phyloP scores from a whole-genome alignment of 768 basidiomycete species.

The Neoboletus subvelutipes region DNA sequence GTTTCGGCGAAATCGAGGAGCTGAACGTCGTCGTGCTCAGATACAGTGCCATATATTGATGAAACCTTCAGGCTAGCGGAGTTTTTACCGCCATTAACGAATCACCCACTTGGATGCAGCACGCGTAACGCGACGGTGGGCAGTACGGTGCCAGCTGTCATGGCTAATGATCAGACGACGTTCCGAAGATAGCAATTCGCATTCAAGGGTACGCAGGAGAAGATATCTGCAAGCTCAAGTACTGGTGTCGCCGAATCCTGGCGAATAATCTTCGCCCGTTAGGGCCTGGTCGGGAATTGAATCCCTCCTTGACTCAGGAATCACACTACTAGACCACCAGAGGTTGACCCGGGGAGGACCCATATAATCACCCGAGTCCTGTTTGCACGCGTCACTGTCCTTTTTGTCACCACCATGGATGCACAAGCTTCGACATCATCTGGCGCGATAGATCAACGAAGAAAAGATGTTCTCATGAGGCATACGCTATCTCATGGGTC shows the following conservation, averaged over 20 bases:
- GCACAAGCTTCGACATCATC: conserved; percentile 50
- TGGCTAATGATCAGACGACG: no score
- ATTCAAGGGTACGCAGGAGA: no score
- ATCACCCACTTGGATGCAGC: no score
- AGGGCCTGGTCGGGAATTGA: conserved; percentile 58
- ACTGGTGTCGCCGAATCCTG: no score
- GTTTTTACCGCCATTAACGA: no score
- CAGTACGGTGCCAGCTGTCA: no score
- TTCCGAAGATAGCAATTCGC: no score
- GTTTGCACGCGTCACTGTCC: conserved; percentile 9
- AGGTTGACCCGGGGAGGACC: not conserved
- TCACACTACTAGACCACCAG: conserved; percentile 57
- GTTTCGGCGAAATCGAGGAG: no score
- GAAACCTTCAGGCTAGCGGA: not conserved
- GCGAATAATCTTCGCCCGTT: no score
- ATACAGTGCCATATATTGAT: not conserved
- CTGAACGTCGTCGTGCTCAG: not conserved
- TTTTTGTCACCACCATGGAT: conserved; percentile 25
- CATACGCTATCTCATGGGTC: conserved; percentile 28
- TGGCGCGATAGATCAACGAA: conserved; percentile 69
- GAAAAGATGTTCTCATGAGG: conserved; percentile 75
- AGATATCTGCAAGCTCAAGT: no score
- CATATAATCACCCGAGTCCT: not conserved
- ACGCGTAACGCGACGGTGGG: no score
- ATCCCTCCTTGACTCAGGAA: conserved; percentile 54